These are phyloP conservation scores for Epichloe typhina DNA, from an alignment of 2,329 filamentous ascomycete species.

Conservation along the genomic window DNA sequence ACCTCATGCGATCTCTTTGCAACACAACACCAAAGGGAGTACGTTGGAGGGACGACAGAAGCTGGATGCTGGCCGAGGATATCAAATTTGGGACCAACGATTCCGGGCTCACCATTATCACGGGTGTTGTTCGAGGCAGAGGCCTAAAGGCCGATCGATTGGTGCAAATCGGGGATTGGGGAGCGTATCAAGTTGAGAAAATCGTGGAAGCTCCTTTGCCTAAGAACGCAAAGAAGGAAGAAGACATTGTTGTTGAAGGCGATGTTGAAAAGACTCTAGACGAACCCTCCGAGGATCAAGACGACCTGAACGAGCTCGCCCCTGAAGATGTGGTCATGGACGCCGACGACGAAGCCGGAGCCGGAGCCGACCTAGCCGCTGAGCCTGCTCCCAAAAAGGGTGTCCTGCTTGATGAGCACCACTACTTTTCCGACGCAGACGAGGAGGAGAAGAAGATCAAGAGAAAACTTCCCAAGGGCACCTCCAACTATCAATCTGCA, in stretches of 20 bases:
- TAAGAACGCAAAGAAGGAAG: constrained; percentile 44
- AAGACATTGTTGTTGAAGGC: constrained; percentile 54
- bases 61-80: constrained; percentile 87
- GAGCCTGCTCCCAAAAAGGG: constrained; percentile 53
- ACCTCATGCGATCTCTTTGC: constrained; percentile 81
- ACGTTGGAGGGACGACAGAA: constrained; percentile 88
- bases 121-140: constrained; percentile 74
- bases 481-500: constrained; percentile 84
- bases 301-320: constrained; percentile 71
- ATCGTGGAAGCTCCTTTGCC: constrained; percentile 65
- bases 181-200: constrained; percentile 81
- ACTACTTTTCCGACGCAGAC: constrained; percentile 92
- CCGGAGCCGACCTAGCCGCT: constrained; percentile 20
- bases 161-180: constrained; percentile 87
- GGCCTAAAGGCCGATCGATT: constrained; percentile 81
- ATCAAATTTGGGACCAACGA: constrained; percentile 54
- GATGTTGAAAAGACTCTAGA: constrained; percentile 49
- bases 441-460: constrained; percentile 36
- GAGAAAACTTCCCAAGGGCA: constrained; percentile 75
- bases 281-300: constrained; percentile 61
- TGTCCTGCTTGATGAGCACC: constrained; percentile 88
- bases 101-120: constrained; percentile 56
- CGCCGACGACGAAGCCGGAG: constrained; percentile 35
- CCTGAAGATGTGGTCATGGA: constrained; percentile 75
- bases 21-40: constrained; percentile 86